Evolutionary conservation across 2,329 filamentous ascomycete species (phyloP).

Genomic region (Fusarium floridanum): DNA sequence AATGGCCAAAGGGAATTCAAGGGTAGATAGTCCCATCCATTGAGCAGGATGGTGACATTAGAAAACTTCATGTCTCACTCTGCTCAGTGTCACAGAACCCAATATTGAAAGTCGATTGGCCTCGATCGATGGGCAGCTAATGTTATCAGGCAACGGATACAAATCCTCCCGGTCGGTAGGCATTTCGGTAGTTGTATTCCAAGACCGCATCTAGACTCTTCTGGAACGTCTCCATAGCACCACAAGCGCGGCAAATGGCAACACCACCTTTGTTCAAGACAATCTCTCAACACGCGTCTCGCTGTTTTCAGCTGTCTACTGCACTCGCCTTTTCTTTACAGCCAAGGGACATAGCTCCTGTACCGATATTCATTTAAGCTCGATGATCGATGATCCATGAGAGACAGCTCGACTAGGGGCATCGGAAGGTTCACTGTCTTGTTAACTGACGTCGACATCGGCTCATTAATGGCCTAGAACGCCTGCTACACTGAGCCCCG

Average conservation of each 20-base stretch:
- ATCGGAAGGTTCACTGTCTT: slow-evolving; percentile 1
- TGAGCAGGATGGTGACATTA: not conserved
- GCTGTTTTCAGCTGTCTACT: not conserved
- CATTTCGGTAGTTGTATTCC: slow-evolving; percentile 12
- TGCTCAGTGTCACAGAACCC: not conserved
- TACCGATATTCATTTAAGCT: not conserved
- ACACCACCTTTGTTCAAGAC: slow-evolving; percentile 28
- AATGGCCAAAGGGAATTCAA: not conserved
- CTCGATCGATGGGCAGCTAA: not conserved
- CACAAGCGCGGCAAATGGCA: slow-evolving; percentile 35
- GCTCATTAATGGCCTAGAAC: not conserved
- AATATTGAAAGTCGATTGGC: slow-evolving; percentile 22
- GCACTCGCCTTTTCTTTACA: not conserved
- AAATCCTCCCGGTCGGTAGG: slow-evolving; percentile 21
- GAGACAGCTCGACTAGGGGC: not conserved
- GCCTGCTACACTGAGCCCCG: not conserved
- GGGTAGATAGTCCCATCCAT: not conserved
- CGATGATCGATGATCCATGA: not conserved
- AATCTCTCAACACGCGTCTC: slow-evolving; percentile 9
- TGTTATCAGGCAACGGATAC: slow-evolving; percentile 14
- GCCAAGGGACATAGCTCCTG: not conserved
- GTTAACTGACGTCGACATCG: slow-evolving; percentile 9
- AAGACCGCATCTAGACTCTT: slow-evolving; percentile 36
- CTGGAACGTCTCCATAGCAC: slow-evolving; percentile 36
- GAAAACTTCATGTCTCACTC: not conserved